Evolutionary conservation across 306 rosid genomes (phyloP).

Genomic region (Inga oerstediana): DNA sequence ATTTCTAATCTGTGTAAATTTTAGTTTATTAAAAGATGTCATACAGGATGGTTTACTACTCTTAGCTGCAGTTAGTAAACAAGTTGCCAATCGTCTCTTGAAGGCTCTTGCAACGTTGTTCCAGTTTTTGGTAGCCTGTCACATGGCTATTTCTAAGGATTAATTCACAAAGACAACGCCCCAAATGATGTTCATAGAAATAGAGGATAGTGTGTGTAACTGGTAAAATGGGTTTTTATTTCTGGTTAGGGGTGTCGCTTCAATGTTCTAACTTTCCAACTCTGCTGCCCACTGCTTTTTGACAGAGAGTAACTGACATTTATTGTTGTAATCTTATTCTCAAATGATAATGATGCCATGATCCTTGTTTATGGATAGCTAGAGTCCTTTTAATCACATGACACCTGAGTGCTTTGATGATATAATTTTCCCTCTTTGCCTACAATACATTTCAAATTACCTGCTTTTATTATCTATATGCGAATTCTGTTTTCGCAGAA

Average conservation of each 20-base stretch:
- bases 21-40: background rate
- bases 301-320: background rate
- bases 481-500: constrained; percentile 6
- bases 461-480: constrained; percentile 19
- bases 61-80: background rate
- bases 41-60: background rate
- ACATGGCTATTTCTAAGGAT: background rate
- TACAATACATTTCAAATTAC: constrained; percentile 6
- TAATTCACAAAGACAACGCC: background rate
- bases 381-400: background rate
- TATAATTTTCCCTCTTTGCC: background rate
- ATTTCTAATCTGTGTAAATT: background rate
- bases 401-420: background rate
- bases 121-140: background rate
- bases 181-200: background rate
- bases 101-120: background rate
- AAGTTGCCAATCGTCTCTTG: background rate
- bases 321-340: background rate
- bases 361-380: background rate
- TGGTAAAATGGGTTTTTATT: background rate
- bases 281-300: background rate
- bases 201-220: background rate
- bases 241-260: background rate
- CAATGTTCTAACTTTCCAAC: background rate
- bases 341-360: background rate